A percentile compares a stretch with the other conserved stretches of the same genome.
Evolutionary conservation across 768 basidiomycete genomes (phyloP).

Genomic region (Boletus subcaerulescens): DNA sequence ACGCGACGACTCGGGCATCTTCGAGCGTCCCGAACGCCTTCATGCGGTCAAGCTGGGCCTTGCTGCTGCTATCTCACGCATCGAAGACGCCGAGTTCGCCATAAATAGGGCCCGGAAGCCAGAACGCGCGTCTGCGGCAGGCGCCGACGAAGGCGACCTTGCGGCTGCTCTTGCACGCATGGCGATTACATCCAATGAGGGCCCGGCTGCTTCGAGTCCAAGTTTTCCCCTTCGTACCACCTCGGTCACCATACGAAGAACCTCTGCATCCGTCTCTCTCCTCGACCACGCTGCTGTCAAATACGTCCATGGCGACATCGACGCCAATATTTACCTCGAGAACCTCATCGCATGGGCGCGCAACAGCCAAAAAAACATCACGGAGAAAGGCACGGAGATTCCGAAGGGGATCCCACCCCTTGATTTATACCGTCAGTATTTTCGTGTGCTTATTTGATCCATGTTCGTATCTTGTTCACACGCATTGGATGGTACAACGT

Average conservation of each 20-base stretch:
- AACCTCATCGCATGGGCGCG: slow-evolving; percentile 57
- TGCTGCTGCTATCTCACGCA: slow-evolving; percentile 70
- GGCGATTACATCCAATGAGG: slow-evolving; percentile 30
- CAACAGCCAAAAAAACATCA: slow-evolving; percentile 61
- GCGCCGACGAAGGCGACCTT: slow-evolving; percentile 45
- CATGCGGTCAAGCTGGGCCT: slow-evolving; percentile 82
- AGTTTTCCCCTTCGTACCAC: slow-evolving; percentile 18
- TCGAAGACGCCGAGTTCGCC: slow-evolving; percentile 42
- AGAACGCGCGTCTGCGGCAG: slow-evolving; percentile 1
- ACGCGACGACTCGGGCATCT: slow-evolving; percentile 66
- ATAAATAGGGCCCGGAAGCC: not conserved
- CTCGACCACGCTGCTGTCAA: slow-evolving; percentile 63
- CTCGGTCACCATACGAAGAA: slow-evolving; percentile 49
- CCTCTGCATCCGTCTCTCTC: slow-evolving; percentile 52
- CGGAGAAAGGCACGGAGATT: slow-evolving; percentile 66
- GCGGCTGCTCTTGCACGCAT: slow-evolving; percentile 45
- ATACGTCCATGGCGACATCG: slow-evolving; percentile 70
- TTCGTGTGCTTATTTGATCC: not conserved
- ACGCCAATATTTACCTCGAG: slow-evolving; percentile 63
- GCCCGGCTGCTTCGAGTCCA: not conserved
- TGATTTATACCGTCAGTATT: slow-evolving; percentile 73
- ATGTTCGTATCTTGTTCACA: not conserved
- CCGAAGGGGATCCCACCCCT: slow-evolving; percentile 68
- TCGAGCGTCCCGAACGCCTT: slow-evolving; percentile 90
- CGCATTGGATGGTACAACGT: not conserved